Conservation (phyloP, 2,329 filamentous ascomycete genomes). For the Cladosporium halotolerans region DNA sequence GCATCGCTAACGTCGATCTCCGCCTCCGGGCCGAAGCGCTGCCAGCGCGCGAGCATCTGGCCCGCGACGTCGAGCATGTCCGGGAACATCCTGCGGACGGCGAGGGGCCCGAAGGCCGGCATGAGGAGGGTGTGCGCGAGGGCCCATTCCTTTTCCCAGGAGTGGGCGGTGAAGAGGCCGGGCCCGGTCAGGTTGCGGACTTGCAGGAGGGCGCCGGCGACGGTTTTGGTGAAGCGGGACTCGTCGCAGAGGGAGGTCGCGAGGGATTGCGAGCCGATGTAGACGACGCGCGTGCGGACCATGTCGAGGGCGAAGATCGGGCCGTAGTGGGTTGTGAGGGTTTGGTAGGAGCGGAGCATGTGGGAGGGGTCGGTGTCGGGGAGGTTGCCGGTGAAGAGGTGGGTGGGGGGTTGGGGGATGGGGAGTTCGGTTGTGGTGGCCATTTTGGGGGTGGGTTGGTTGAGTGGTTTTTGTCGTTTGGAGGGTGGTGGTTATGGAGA, state of each 20-base stretch:
- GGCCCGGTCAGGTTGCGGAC: constrained; percentile 50
- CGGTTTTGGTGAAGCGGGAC: constrained; percentile 50
- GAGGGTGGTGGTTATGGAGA: too few species aligned
- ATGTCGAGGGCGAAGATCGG: constrained; percentile 15
- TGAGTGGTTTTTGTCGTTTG: background rate
- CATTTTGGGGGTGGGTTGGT: background rate
- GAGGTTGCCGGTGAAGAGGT: constrained; percentile 61
- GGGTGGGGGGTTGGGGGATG: constrained; percentile 52
- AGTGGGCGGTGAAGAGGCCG: constrained; percentile 37
- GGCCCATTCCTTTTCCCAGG: constrained; percentile 35
- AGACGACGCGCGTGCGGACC: constrained; percentile 27
- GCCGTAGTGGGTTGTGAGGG: constrained; percentile 57
- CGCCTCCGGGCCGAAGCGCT: constrained; percentile 41
- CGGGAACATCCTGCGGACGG: constrained; percentile 39
- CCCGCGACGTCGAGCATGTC: constrained; percentile 18
- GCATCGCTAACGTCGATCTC: constrained; percentile 58
- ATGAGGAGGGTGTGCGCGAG: constrained; percentile 38
- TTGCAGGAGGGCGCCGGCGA: constrained; percentile 46
- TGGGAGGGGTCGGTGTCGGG: constrained; percentile 49
- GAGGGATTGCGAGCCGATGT: constrained; percentile 20
- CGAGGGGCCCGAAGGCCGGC: constrained; percentile 43
- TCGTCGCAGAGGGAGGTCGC: constrained; percentile 37
- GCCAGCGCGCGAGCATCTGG: constrained; percentile 10
- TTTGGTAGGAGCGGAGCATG: constrained; percentile 47
- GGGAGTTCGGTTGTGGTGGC: constrained; percentile 1